These are phyloP conservation scores for Ceriops zippeliana DNA, from an alignment of 345 rosid species.

Conservation along the genomic window DNA sequence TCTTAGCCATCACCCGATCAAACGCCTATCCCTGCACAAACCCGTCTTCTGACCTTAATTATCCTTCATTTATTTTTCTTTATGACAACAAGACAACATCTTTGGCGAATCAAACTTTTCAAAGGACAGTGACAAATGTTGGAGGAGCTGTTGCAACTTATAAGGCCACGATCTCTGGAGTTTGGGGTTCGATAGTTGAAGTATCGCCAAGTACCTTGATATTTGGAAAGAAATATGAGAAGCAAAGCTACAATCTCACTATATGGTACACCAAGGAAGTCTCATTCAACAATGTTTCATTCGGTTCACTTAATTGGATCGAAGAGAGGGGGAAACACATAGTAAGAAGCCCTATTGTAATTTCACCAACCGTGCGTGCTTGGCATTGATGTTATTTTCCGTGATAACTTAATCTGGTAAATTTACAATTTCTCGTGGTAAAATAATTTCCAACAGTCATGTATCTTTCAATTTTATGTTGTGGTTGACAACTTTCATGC, in stretches of 20 bases:
- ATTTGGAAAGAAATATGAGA: constrained; percentile 25
- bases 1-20: constrained; percentile 37
- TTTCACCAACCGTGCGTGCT: neutral
- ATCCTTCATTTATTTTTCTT: constrained; percentile 40
- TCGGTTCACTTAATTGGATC: constrained; percentile 36
- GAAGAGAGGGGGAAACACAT: constrained; percentile 29
- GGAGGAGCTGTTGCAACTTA: constrained; percentile 32
- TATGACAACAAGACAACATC: constrained; percentile 15
- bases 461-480: too few relatives aligned
- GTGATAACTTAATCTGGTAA: too few relatives aligned
- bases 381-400: neutral
- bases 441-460: too few relatives aligned
- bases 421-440: too few relatives aligned
- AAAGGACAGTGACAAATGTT: constrained; percentile 39
- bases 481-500: too few relatives aligned
- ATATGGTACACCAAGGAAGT: constrained; percentile 11
- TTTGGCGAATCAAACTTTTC: constrained; percentile 3
- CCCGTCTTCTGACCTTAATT: constrained; percentile 37
- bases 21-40: constrained; percentile 23
- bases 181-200: constrained; percentile 16
- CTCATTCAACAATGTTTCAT: constrained; percentile 13
- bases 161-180: constrained; percentile 22
- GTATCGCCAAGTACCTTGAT: constrained; percentile 28
- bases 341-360: constrained; percentile 31
- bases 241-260: constrained; percentile 20